Conservation (phyloP, 2,329 filamentous ascomycete species). For the Fusarium austroafricanum region DNA sequence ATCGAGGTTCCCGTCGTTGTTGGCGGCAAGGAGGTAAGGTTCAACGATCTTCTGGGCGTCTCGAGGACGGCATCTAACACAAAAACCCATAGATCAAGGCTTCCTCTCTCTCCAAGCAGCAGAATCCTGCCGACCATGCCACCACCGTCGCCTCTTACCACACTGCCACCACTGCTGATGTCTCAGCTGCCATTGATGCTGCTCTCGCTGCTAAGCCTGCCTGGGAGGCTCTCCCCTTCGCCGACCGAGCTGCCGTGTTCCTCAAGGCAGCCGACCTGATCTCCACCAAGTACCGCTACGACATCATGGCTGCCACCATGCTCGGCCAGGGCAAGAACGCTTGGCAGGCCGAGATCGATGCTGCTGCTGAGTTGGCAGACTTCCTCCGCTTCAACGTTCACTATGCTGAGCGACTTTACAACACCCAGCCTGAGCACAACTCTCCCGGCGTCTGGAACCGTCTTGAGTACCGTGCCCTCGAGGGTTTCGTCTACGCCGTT, state of each 20-base stretch:
- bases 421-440: slow-evolving; percentile 87
- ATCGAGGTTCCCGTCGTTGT: slow-evolving; percentile 86
- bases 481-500: slow-evolving; percentile 95
- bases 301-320: slow-evolving; percentile 96
- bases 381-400: slow-evolving; percentile 95
- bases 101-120: slow-evolving; percentile 74
- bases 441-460: slow-evolving; percentile 90
- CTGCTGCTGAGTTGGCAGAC: slow-evolving; percentile 90
- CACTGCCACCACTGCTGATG: slow-evolving; percentile 80
- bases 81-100: slow-evolving; percentile 69
- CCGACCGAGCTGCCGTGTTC: slow-evolving; percentile 92
- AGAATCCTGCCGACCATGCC: slow-evolving; percentile 85
- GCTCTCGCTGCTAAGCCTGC: slow-evolving; percentile 86
- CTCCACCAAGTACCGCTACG: slow-evolving; percentile 92
- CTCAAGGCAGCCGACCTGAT: slow-evolving; percentile 95
- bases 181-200: slow-evolving; percentile 82
- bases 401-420: slow-evolving; percentile 91
- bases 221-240: slow-evolving; percentile 89
- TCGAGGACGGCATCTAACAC: slow-evolving; percentile 19
- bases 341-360: slow-evolving; percentile 99
- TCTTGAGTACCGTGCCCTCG: slow-evolving; percentile 87
- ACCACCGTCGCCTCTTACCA: slow-evolving; percentile 85
- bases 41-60: not conserved
- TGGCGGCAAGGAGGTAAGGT: slow-evolving; percentile 79
- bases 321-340: slow-evolving; percentile 97